Evolutionary conservation across 1,284 basidiomycete species (phyloP), one percentile per base, ranked within the genome.

Genomic region (Puccinia coronata): DNA sequence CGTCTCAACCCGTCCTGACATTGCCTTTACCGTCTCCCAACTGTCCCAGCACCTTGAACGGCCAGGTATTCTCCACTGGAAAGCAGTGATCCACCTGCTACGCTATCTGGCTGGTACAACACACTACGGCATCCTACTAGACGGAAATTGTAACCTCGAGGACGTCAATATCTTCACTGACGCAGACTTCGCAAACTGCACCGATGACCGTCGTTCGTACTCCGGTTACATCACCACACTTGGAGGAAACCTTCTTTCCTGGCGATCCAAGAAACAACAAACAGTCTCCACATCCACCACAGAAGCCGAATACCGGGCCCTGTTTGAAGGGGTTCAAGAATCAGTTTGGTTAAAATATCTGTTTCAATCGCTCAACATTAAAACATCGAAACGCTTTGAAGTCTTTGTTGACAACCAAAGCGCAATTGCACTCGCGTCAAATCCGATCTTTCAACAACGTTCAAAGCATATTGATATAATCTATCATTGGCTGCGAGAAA

Each of bases 211-310:
- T 18, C 36, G 39, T 34, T 59, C 53, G 39, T 41, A 39, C 20
- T 53, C 51, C 14, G 72, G 72, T 23, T 74, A 74, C 31, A 41
- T 74, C 36, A n/a, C 55, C 12, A 57, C 39, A 23, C 20, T 73
- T 14, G 71, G 71, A 20, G 43, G 49, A 47, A 73, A 36, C 28
- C 20, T 41, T 16, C 6, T 73, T 49, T 47, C 39, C 9, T 73
- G 71, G 71, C 41, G 25, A 11, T 47, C 47, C 5, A 73, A 73
- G n/a, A 73, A 73, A n/a, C 71, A 73, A 31, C 25, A 49, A 49
- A 53, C 49, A 9, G 53, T 73, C 11, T 51, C 71, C 20, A 73
- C 71, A 6, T 73, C 53, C 28, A 36, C 43, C 43, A 43, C 43
- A 8, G 43, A 43, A 16, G 43, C 43, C 8, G 69, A 72, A 53